phyloP scores from a whole-genome alignment of 495 filamentous ascomycete genomes.

The Lophium mytilinum region DNA sequence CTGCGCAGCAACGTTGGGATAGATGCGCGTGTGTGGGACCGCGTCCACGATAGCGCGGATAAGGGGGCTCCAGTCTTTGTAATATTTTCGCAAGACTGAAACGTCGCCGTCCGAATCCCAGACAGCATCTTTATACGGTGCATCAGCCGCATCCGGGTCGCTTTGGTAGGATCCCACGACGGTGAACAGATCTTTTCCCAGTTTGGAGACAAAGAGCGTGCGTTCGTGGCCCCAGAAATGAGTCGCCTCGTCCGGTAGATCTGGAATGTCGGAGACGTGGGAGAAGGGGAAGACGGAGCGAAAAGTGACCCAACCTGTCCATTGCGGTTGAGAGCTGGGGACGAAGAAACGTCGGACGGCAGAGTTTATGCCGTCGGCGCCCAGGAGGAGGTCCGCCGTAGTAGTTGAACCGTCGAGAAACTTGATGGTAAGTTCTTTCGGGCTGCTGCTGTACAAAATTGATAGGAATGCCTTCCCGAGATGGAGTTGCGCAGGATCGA shows the following conservation, averaged over 20 bases:
- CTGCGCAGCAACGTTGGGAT: constrained; percentile 40
- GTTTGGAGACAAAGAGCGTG: constrained; percentile 41
- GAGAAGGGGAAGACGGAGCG: constrained; percentile 37
- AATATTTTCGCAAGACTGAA: constrained; percentile 34
- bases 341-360: constrained; percentile 32
- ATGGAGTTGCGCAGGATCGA: constrained; percentile 21
- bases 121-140: constrained; percentile 33
- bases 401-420: constrained; percentile 28
- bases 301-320: constrained; percentile 41
- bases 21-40: constrained; percentile 38
- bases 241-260: constrained; percentile 38
- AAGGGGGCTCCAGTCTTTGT: constrained; percentile 41
- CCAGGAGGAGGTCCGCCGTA: constrained; percentile 30
- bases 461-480: constrained; percentile 26
- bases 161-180: constrained; percentile 40
- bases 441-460: neutral
- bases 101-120: constrained; percentile 40
- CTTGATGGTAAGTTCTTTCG: constrained; percentile 14
- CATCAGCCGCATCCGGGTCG: constrained; percentile 33
- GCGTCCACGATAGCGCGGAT: constrained; percentile 37
- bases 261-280: constrained; percentile 31
- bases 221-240: constrained; percentile 45
- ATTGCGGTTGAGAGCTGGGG: constrained; percentile 36
- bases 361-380: constrained; percentile 32
- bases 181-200: constrained; percentile 40